Base-by-base conservation (phyloP, 345 rosid species). In the Citrus hindsii region DNA sequence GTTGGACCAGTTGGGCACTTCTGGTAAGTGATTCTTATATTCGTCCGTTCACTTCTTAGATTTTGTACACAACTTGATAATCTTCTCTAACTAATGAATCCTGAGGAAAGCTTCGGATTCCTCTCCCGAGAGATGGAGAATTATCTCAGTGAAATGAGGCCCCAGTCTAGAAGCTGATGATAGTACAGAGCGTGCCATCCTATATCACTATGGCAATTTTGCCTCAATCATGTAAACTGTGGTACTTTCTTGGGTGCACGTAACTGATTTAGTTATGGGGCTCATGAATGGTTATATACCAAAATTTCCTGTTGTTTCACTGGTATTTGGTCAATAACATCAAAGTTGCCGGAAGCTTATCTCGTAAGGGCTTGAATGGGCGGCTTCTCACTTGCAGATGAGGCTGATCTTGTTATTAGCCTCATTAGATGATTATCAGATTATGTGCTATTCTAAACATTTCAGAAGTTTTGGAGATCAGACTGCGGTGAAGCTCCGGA, bases 1-100 rank as follows among this genome's bases (percentile, higher is more conserved):
- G 92, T 92, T 56, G 98, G 97, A 83, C 93, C 96, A 42, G 82
- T 90, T 84, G 98, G 98, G 77, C 96, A 92, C 77, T 91, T 83
- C 87, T 92, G 93, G 94, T 94, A 74, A 37, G 93, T 87, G 32
- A 40, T 32, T 72, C 30, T 46, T 38, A 27, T 22, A 71, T 56
- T 35, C 22, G 27, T 60, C 24, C 18, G 53, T 55, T 64, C 37
- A 63, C 56, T 69, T 75, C 56, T 79, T 76, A 74, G 40, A 16
- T 38, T 30, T 4, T 27, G 18, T 48, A 18, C 62, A 9, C 42
- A 66, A 33, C 12, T 16, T 53, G 19, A 32, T 51, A 48, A 18
- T 51, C n/a, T 38, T 32, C 27, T 37, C 9, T 32, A 4, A 53
- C 33, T 7, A 37, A 73, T 58, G 65, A 35, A 58, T 53, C 18